Evolutionary conservation across 768 basidiomycete species (phyloP).

Genomic region (Lactarius tabidus): DNA sequence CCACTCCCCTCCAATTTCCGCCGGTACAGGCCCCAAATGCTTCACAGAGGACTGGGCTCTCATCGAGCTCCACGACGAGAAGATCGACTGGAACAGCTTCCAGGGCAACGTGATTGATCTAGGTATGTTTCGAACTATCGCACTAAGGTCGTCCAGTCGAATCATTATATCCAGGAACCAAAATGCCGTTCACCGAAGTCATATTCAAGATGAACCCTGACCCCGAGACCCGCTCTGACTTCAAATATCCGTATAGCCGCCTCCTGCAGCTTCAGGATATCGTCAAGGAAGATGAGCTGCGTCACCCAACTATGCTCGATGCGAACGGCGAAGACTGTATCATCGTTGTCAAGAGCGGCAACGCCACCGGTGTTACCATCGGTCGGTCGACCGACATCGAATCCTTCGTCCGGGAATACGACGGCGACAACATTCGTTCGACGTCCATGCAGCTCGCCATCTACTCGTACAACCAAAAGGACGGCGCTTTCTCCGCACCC

Average conservation of each 20-base stretch:
- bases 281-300: conserved; percentile 23
- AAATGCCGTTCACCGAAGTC: no score
- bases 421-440: conserved; percentile 5
- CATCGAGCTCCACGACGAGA: conserved; percentile 30
- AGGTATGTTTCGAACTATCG: conserved; percentile 1
- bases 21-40: conserved; percentile 15
- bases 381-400: conserved; percentile 28
- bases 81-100: conserved; percentile 28
- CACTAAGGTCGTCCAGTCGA: conserved; percentile 7
- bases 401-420: conserved; percentile 27
- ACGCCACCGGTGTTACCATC: conserved; percentile 28
- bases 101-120: conserved; percentile 5
- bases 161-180: conserved; percentile 11
- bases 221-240: no score
- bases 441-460: conserved; percentile 25
- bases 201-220: no score
- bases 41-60: conserved; percentile 30
- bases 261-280: conserved; percentile 26
- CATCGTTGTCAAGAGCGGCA: conserved; percentile 29
- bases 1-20: conserved; percentile 17
- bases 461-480: conserved; percentile 16
- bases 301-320: conserved; percentile 23
- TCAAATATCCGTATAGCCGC: conserved; percentile 25
- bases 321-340: conserved; percentile 20
- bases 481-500: conserved; percentile 23